Base-by-base conservation (phyloP, 169 alveolate species). In the Eimeria necatrix region DNA sequence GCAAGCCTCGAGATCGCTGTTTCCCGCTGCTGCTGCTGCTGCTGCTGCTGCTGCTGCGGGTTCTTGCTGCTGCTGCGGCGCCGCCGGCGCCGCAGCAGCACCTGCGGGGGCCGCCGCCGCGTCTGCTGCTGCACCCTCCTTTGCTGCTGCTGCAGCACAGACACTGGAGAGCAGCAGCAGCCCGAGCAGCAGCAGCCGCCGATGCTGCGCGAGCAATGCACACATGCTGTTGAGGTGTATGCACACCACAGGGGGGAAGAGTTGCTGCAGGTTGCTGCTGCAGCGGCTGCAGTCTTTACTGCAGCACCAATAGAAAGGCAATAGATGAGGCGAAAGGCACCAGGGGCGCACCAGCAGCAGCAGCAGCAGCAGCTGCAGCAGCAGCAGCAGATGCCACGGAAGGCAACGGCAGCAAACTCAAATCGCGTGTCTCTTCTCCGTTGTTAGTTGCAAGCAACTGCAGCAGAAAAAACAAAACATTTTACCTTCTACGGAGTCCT, bases 21-120 rank as follows among this genome's bases (percentile, higher is more conserved):
- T 70, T 49, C 32, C 70, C 5, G 70, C 70, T 78, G 71, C 71
- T 51, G 70, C 89, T 49, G 89, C 22, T 0, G 88, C 3, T 14
- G 87, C 64, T 10, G 87, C 64, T 46, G 87, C 87, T 46, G 87
- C 84, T 24, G 52, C 84, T 4, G 84, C 84, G 6, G 84, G 56
- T 26, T 20, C 20, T 48, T 14, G 78, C 78, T 68, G 78, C 78
- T 68, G 78, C 78, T 68, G 64, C 64, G 10, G 64, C 64, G 41
- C 78, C 46, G 53, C n/a, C 32, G 84, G 56, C 32, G 52, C 84
- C 10, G 84, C 53, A 26, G 84, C 84, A 9, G 84, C 60, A 12
- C 48, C 78, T 22, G 24, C 41, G n/a, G 78, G 18, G 9, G 46
- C 78, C n/a, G 12, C 18, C 16, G 16, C n/a, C 24, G 24, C 16